Evolutionary conservation across 257 asterid genomes (phyloP).

Genomic region (Rauvolfia tetraphylla): DNA sequence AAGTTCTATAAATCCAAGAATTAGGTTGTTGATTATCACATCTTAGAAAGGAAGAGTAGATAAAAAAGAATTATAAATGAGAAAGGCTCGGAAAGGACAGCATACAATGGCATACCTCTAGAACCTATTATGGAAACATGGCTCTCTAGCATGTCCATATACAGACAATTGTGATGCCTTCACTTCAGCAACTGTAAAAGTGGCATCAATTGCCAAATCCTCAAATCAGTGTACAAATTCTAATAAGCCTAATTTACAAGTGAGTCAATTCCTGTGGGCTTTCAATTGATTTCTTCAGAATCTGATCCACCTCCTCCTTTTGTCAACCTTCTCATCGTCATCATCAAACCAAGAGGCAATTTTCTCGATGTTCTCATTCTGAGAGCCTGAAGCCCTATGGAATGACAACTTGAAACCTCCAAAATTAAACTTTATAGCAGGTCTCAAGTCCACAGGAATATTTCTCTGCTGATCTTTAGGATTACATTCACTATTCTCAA

Average conservation of each 20-base stretch:
- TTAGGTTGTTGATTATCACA: background rate
- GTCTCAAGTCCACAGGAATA: constrained; percentile 46
- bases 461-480: constrained; percentile 39
- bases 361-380: constrained; percentile 33
- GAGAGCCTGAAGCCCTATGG: constrained; percentile 23
- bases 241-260: constrained; percentile 54
- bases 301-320: constrained; percentile 37
- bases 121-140: constrained; percentile 30
- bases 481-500: constrained; percentile 24
- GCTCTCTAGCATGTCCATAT: constrained; percentile 32
- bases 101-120: constrained; percentile 41
- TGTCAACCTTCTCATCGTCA: constrained; percentile 37
- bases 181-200: constrained; percentile 37
- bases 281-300: constrained; percentile 36
- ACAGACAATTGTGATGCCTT: constrained; percentile 42
- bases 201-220: constrained; percentile 40
- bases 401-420: constrained; percentile 39
- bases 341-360: constrained; percentile 40
- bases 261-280: constrained; percentile 33
- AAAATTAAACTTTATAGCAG: constrained; percentile 45
- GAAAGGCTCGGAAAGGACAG: constrained; percentile 30
- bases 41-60: background rate
- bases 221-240: constrained; percentile 45
- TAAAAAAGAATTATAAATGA: constrained; percentile 31
- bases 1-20: background rate